Percentiles rank a stretch among this genome's conserved stretches.
phyloP scores from a whole-genome alignment of 176 grass and related monocot species.

The Musa itinerans region DNA sequence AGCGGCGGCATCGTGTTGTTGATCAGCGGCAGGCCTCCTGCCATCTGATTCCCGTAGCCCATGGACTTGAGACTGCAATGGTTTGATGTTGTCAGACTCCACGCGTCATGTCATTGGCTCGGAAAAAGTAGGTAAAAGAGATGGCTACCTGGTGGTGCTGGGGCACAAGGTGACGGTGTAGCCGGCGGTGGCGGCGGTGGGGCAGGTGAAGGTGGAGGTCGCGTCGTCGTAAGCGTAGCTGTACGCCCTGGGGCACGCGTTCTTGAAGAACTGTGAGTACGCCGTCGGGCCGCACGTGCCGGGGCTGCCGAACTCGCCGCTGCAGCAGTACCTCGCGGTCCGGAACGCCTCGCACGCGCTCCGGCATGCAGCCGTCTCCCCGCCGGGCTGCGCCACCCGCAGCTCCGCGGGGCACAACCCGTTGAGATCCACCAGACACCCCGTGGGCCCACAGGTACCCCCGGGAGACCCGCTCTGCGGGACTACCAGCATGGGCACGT shows the following conservation, averaged over 20 bases:
- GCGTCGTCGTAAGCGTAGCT: slow-evolving; percentile 14
- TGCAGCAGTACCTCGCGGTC: slow-evolving; percentile 7
- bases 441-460: background rate
- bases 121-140: background rate
- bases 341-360: slow-evolving; percentile 44
- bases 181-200: background rate
- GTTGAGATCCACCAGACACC: slow-evolving; percentile 24
- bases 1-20: background rate
- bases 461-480: background rate
- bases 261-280: slow-evolving; percentile 1
- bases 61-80: background rate
- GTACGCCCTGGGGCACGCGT: slow-evolving; percentile 4
- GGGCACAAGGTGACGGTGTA: slow-evolving; percentile 1
- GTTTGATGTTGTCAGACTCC: background rate
- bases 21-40: background rate
- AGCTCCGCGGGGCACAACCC: slow-evolving; percentile 26
- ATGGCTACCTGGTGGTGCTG: background rate
- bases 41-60: background rate
- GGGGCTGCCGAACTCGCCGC: background rate
- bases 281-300: background rate
- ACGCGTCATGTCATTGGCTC: too few relatives aligned
- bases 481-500: background rate
- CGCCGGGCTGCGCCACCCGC: slow-evolving; percentile 26
- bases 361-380: slow-evolving; percentile 34
- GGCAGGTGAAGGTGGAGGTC: slow-evolving; percentile 1